Evolutionary conservation across 495 filamentous ascomycete species (phyloP), one percentile per base, ranked within the genome.

Genomic region (Tuber borchii): DNA sequence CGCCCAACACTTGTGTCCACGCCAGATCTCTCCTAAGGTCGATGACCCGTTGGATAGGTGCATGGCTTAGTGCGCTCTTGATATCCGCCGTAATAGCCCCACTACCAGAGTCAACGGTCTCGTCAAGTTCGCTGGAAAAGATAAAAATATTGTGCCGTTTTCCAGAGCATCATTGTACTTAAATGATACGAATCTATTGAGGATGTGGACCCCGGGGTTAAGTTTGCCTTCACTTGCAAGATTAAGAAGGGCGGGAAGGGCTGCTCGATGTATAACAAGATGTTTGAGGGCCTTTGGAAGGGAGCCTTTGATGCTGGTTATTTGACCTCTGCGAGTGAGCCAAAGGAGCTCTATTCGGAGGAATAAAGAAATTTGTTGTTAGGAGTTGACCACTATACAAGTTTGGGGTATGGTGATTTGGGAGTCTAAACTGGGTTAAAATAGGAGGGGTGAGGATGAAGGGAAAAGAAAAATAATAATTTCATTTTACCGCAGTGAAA

Each of bases 41-140:
- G 19, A 45, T 1, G 78, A 80, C 42, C 78, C 78, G 0, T 71
- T 80, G 16, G 78, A 80, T 71, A 72, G 74, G 34, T 80, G 76
- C 42, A 44, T 80, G 31, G 78, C 78, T 12, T 78, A 79, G 22
- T 79, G 78, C 20, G 68, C 78, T 44, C 43, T 79, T 31, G 72
- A 71, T 1, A 72, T 79, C 17, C 78, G 71, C 16, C 74, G 76
- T 22, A 69, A 69, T 22, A 40, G 1, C 0, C 12, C 42, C 20
- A 42, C 56, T n/a, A 79, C 40, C 10, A 75, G 78, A 44, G 78
- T 79, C 8, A 48, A 79, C 37, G 76, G 78, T 20, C 9, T 37
- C n/a, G 22, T 44, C 39, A 79, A 61, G n/a, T 72, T 40, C 20
- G 65, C 74, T 22, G 78, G 78, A 10, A 75, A 48, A 14, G 78